phyloP scores from a whole-genome alignment of 2,329 filamentous ascomycete genomes.

The Fusarium pininemorale region DNA sequence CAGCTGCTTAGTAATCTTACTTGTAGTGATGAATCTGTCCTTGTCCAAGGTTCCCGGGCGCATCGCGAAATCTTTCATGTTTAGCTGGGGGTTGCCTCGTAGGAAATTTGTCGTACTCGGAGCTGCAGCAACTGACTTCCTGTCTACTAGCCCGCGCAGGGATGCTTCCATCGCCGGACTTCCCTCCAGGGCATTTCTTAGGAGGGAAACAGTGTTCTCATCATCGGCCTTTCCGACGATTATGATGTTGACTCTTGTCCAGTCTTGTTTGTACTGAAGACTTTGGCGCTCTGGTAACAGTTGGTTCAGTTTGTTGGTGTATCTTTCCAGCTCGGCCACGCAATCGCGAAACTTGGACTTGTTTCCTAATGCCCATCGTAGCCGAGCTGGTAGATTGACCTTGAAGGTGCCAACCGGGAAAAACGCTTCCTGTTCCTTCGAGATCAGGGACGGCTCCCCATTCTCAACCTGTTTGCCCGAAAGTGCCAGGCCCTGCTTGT shows the following conservation, averaged over 20 bases:
- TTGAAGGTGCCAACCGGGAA: neutral
- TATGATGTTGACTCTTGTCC: neutral
- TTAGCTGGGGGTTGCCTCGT: neutral
- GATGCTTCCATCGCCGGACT: neutral
- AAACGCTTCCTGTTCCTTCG: neutral
- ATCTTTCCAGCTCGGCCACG: neutral
- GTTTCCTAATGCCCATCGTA: neutral
- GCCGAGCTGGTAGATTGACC: neutral
- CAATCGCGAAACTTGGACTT: neutral
- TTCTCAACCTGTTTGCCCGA: neutral
- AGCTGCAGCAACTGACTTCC: neutral
- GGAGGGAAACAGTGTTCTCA: neutral
- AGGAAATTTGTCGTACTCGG: neutral
- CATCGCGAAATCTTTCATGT: neutral
- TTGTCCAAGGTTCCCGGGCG: fast-evolving
- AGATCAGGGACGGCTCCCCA: neutral
- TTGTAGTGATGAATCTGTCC: neutral
- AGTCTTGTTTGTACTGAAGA: neutral
- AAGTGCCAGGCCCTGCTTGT: neutral
- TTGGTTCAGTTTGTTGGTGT: neutral
- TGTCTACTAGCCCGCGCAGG: neutral
- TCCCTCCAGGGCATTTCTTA: neutral
- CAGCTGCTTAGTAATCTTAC: neutral
- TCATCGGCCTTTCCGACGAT: neutral
- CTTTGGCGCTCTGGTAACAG: neutral